Evolutionary conservation across 805 yeast genomes (phyloP), one percentile per base, ranked within the genome.

Genomic region (Schizosaccharomyces japonicus): DNA sequence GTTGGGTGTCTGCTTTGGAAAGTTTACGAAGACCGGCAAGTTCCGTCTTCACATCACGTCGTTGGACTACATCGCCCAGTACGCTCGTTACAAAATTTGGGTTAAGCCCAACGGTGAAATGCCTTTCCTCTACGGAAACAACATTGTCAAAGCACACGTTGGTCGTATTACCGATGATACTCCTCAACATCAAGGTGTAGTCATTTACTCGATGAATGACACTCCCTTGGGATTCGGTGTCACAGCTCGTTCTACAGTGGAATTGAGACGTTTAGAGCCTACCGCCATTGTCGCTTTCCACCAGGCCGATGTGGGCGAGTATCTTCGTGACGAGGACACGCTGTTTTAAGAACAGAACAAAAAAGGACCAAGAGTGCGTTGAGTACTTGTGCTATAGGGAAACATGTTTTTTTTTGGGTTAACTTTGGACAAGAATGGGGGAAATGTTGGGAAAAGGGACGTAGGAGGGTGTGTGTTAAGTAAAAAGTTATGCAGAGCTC

Each of bases 221-320:
- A 73, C 77, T 28, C 94, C 98, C 19, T 44, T 50, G 33, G 98
- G 98, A 0, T 90, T 90, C 57, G 98, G 98, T 51, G 92, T 90
- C 10, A 73, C 85, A 57, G 85, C 96, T 30, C 85, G 82, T 63
- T 76, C 93, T 29, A 84, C 96, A 7, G 70, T 75, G 30, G 98
- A 87, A 60, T 75, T 90, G 23, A 76, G 90, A 62, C 73, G 75
- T 58, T 67, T 84, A 56, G 94, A 80, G 60, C 98, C 98, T 49
- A 87, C 93, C 25, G 90, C 78, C 23, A 85, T 90, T 47, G 94
- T 87, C 13, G 94, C 94, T 3, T 87, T 81, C 62, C 77, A 98
- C 71, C 98, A 90, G 62, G 81, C 92, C 54, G 98, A 90, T 67
- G 82, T 90, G 54, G 98, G 98, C 53, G 98, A 90, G 64, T 90